Conservation (phyloP, 2,329 filamentous ascomycete species). For the Drechmeria coniospora region DNA sequence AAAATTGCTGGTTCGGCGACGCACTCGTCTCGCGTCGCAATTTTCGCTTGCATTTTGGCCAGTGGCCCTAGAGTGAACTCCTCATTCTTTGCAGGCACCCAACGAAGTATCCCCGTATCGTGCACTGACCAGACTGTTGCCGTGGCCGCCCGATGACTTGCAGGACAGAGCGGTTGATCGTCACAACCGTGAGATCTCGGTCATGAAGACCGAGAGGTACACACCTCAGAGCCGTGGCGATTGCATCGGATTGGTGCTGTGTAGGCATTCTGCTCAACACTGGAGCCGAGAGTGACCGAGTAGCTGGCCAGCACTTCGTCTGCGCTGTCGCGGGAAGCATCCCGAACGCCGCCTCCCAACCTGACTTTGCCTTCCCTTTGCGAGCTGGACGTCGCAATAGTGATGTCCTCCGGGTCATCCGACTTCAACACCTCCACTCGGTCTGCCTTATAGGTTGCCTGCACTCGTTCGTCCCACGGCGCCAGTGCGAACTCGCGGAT, state of each 20-base stretch:
- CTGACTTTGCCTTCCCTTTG: constrained; percentile 2
- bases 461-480: neutral
- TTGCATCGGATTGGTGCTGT: constrained; percentile 4
- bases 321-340: neutral
- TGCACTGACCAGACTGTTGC: constrained; percentile 3
- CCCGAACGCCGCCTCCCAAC: constrained; percentile 1
- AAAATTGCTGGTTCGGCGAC: neutral
- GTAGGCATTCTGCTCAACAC: constrained; percentile 6
- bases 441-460: neutral
- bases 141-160: constrained; percentile 2
- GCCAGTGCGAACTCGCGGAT: neutral
- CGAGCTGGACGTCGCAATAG: constrained; percentile 1
- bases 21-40: neutral
- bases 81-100: constrained; percentile 1
- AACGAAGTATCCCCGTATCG: constrained; percentile 2
- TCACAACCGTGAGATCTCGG: constrained; percentile 2
- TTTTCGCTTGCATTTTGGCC: neutral
- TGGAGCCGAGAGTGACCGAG: constrained; percentile 3
- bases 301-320: constrained; percentile 3
- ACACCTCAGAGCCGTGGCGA: constrained; percentile 3
- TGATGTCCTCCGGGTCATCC: constrained; percentile 1
- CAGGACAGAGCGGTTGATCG: constrained; percentile 4
- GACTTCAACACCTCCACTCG: neutral
- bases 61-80: neutral
- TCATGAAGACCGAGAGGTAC: constrained; percentile 1